phyloP scores from a whole-genome alignment of 805 yeast genomes.

The Barnettozyma californica region DNA sequence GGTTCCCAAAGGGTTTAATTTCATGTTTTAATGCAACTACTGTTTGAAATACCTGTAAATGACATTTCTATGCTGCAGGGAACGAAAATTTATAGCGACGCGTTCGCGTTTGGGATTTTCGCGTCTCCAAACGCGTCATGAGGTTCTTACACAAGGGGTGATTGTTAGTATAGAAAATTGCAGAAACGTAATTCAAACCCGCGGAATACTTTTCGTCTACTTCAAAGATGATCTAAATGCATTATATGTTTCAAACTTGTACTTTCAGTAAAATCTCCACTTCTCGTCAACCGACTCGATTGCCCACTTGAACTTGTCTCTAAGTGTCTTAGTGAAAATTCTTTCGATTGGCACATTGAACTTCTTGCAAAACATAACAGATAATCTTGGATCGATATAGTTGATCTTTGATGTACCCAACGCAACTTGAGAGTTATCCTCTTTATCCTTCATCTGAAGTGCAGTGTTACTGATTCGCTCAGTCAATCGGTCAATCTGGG shows the following conservation, averaged over 20 bases:
- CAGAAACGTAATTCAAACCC: background rate
- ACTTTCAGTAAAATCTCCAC: conserved; percentile 62
- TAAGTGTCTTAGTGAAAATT: conserved; percentile 80
- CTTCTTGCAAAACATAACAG: conserved; percentile 84
- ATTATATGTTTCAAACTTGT: background rate
- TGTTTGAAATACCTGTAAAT: background rate
- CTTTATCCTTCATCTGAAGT: conserved; percentile 82
- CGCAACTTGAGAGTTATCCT: conserved; percentile 90
- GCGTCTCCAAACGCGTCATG: background rate
- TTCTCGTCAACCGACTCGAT: conserved; percentile 82
- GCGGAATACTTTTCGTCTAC: background rate
- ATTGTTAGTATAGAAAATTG: no score
- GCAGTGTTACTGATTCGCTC: conserved; percentile 62
- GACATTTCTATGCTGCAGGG: background rate
- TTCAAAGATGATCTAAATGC: background rate
- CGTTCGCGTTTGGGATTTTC: background rate
- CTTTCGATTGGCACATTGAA: conserved; percentile 88
- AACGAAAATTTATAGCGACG: background rate
- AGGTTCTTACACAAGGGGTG: background rate
- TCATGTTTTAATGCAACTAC: background rate
- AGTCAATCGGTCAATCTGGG: conserved; percentile 67
- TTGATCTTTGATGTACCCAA: conserved; percentile 90
- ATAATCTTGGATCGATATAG: conserved; percentile 89
- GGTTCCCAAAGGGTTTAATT: background rate
- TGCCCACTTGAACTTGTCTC: conserved; percentile 96